Percentiles rank a stretch among this genome's conserved stretches.
These are phyloP conservation scores for Trichosporon ovoides DNA, from an alignment of 1,284 basidiomycete genomes.

Conservation along the genomic window DNA sequence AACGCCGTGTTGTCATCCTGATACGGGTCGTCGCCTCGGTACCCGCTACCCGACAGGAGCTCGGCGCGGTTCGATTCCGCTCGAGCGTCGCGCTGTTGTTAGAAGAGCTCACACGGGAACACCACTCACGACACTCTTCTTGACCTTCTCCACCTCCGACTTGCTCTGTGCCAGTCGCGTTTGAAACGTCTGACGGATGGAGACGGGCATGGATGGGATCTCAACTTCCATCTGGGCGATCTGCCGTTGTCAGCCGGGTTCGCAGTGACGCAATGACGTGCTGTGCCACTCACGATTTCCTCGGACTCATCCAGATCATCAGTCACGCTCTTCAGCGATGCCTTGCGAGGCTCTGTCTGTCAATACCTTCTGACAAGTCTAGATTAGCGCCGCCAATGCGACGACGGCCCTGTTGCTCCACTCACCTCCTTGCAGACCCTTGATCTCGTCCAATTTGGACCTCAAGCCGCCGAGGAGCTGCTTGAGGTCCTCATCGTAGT, in stretches of 20 bases:
- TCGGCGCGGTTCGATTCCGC: slow-evolving; percentile 49
- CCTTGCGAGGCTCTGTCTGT: slow-evolving; percentile 69
- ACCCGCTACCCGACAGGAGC: slow-evolving; percentile 53
- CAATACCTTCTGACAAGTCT: not conserved
- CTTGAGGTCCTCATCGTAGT: slow-evolving; percentile 50
- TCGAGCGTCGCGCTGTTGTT: slow-evolving; percentile 49
- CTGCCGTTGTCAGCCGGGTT: slow-evolving; percentile 49
- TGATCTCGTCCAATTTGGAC: slow-evolving; percentile 46
- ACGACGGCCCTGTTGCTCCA: not conserved
- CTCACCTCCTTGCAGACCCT: slow-evolving; percentile 46
- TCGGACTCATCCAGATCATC: slow-evolving; percentile 98
- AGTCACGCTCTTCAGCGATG: slow-evolving; percentile 75
- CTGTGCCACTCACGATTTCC: slow-evolving; percentile 67
- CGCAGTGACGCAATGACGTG: too few species aligned
- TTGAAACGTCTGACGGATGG: slow-evolving; percentile 68
- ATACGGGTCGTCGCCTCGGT: slow-evolving; percentile 66
- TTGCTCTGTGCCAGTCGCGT: slow-evolving; percentile 67
- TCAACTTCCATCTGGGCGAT: slow-evolving; percentile 99
- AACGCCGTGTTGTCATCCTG: slow-evolving; percentile 37
- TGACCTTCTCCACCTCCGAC: slow-evolving; percentile 64
- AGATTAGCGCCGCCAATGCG: too few species aligned
- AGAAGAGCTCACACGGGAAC: not conserved
- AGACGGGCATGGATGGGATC: slow-evolving; percentile 89
- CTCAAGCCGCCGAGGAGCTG: slow-evolving; percentile 41
- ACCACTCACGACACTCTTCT: slow-evolving; percentile 61